phyloP scores from a whole-genome alignment of 169 alveolate species.

The Condylostoma magnum region DNA sequence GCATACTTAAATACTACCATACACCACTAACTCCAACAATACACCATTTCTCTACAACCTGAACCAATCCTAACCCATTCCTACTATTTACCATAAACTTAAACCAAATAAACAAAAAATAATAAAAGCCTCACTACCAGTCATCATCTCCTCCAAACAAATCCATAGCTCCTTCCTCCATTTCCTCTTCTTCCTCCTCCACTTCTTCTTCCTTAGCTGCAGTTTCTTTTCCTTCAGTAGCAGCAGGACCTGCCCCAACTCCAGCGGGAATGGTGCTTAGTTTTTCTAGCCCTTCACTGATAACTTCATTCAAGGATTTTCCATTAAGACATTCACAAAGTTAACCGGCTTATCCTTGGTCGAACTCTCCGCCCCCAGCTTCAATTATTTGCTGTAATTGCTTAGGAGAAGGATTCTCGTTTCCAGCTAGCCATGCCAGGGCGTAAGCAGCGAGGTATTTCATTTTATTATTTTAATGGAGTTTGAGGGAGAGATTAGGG shows the following conservation, averaged over 20 bases:
- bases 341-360: background rate
- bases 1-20: too few species aligned
- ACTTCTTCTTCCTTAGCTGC: slow-evolving; percentile 7
- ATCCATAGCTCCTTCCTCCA: slow-evolving; percentile 25
- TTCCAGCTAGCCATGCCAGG: slow-evolving; percentile 30
- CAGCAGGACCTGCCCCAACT: slow-evolving; percentile 1
- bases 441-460: slow-evolving; percentile 29
- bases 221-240: background rate
- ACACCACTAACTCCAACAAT: too few species aligned
- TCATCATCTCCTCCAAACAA: slow-evolving; percentile 30
- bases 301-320: slow-evolving; percentile 1
- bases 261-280: background rate
- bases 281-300: slow-evolving; percentile 11
- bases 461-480: slow-evolving; percentile 14
- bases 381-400: slow-evolving; percentile 5
- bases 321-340: slow-evolving; percentile 2
- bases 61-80: too few species aligned
- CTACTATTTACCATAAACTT: too few species aligned
- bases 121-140: too few species aligned
- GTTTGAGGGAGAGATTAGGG: too few species aligned
- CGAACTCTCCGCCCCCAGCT: slow-evolving; percentile 20
- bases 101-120: too few species aligned
- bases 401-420: background rate
- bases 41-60: too few species aligned
- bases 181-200: background rate